Evolutionary conservation across 306 rosid species (phyloP).

Genomic region (Quercus robur): DNA sequence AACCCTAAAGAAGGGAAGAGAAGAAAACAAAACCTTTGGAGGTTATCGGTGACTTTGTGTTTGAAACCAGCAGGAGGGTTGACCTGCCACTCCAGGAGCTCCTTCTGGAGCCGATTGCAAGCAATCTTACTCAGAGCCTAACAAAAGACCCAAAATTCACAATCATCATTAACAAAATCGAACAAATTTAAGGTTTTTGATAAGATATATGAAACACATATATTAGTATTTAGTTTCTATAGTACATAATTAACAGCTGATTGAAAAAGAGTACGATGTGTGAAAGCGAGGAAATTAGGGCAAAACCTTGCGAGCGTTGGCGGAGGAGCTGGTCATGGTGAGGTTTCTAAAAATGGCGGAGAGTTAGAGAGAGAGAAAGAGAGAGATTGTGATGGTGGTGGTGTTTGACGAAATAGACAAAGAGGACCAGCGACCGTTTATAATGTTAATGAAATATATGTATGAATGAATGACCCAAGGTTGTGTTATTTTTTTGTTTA

Average conservation of each 20-base stretch:
- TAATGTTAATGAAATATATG: neutral
- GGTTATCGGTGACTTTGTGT: constrained; percentile 95
- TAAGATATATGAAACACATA: too few relatives aligned
- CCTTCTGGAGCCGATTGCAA: constrained; percentile 98
- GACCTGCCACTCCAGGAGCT: constrained; percentile 97
- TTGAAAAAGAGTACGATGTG: neutral
- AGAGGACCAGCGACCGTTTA: constrained; percentile 38
- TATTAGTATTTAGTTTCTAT: neutral
- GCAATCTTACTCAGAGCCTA: constrained; percentile 97
- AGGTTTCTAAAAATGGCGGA: constrained; percentile 22
- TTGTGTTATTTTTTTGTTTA: neutral
- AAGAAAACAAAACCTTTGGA: constrained; percentile 59
- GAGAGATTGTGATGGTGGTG: constrained; percentile 10
- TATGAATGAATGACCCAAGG: too few relatives aligned
- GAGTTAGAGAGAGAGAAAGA: constrained; percentile 7
- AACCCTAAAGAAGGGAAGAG: constrained; percentile 5
- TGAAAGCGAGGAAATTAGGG: constrained; percentile 10
- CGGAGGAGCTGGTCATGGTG: constrained; percentile 94
- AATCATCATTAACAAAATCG: neutral
- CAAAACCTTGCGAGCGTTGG: constrained; percentile 79
- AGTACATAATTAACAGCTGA: too few relatives aligned
- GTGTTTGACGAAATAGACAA: constrained; percentile 38
- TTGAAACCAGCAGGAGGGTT: constrained; percentile 94
- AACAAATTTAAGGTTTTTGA: neutral
- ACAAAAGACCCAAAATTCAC: constrained; percentile 18